Conservation (phyloP, 2,329 filamentous ascomycete genomes). For the Cladophialophora carrionii region DNA sequence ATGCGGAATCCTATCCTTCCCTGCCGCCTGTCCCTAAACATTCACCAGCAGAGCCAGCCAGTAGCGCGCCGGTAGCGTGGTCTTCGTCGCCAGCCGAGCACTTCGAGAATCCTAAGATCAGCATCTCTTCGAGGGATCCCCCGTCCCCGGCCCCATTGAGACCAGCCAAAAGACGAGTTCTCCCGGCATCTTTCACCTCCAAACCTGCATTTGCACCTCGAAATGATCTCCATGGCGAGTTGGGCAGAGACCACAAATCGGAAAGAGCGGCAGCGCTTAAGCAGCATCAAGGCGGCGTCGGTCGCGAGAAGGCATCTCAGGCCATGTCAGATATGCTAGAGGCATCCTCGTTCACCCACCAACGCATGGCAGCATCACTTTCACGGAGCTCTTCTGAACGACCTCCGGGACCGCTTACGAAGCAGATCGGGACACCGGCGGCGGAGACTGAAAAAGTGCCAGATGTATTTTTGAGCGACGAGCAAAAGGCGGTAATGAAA, state of each 20-base stretch:
- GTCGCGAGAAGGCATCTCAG: conserved; percentile 17
- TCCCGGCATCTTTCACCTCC: conserved; percentile 60
- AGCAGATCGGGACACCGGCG: conserved; percentile 19
- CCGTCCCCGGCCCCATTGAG: conserved; percentile 42
- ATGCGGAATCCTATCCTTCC: conserved; percentile 44
- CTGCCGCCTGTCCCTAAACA: conserved; percentile 38
- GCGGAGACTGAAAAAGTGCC: conserved; percentile 43
- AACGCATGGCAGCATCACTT: conserved; percentile 16
- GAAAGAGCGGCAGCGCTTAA: conserved; percentile 19
- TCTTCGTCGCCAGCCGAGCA: conserved; percentile 61
- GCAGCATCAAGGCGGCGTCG: conserved; percentile 8
- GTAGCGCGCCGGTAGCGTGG: conserved; percentile 69
- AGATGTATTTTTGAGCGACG: conserved; percentile 66
- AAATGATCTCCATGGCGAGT: neutral
- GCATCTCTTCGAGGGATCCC: neutral
- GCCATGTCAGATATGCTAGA: conserved; percentile 33
- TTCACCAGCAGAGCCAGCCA: conserved; percentile 45
- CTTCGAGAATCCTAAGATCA: conserved; percentile 24
- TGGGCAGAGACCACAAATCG: conserved; percentile 4
- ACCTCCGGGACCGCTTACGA: conserved; percentile 9
- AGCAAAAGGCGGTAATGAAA: conserved; percentile 81
- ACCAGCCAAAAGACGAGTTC: conserved; percentile 63
- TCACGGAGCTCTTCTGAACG: conserved; percentile 23
- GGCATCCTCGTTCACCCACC: conserved; percentile 22
- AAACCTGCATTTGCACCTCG: conserved; percentile 40